These are phyloP conservation scores for Saccharomycopsis capsularis DNA, from an alignment of 805 yeast genomes.

Conservation along the genomic window DNA sequence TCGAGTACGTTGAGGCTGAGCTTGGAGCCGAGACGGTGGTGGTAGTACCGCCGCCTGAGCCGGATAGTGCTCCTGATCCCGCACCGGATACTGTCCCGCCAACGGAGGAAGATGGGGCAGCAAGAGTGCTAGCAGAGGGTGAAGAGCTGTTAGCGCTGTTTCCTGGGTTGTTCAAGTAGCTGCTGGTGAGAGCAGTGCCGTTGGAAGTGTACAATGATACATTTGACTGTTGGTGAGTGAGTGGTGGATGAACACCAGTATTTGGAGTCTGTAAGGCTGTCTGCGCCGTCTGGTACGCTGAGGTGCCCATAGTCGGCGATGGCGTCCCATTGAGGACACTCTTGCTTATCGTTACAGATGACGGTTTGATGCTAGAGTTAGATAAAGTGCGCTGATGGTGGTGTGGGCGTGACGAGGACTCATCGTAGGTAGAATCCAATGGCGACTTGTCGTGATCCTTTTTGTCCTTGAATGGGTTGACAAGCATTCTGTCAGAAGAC, in stretches of 20 bases:
- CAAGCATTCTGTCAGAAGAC: conserved; percentile 2
- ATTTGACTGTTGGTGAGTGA: conserved; percentile 8
- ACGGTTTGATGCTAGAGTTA: conserved; percentile 11
- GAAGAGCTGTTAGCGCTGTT: not conserved
- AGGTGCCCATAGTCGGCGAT: conserved; percentile 10
- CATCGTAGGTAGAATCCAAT: conserved; percentile 7
- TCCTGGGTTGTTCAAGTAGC: not conserved
- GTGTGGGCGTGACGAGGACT: not conserved
- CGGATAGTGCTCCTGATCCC: not conserved
- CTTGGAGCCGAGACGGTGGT: conserved; percentile 10
- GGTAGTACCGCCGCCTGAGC: not conserved
- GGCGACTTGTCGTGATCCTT: conserved; percentile 13
- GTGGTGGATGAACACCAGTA: not conserved
- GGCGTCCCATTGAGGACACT: conserved; percentile 12
- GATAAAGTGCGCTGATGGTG: conserved; percentile 12
- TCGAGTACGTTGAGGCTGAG: conserved; percentile 6
- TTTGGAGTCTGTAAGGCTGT: conserved; percentile 19
- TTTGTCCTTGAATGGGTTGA: conserved; percentile 17
- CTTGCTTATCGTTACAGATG: conserved; percentile 4
- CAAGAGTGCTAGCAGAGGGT: not conserved
- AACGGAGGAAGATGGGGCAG: too few species aligned
- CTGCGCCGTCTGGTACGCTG: conserved; percentile 20
- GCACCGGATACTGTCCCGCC: too few species aligned
- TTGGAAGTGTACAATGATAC: conserved; percentile 6
- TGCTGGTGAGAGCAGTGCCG: not conserved